Base-by-base conservation (phyloP, 371 early-diverging fungal species). In the Apophysomyces variabilis region DNA sequence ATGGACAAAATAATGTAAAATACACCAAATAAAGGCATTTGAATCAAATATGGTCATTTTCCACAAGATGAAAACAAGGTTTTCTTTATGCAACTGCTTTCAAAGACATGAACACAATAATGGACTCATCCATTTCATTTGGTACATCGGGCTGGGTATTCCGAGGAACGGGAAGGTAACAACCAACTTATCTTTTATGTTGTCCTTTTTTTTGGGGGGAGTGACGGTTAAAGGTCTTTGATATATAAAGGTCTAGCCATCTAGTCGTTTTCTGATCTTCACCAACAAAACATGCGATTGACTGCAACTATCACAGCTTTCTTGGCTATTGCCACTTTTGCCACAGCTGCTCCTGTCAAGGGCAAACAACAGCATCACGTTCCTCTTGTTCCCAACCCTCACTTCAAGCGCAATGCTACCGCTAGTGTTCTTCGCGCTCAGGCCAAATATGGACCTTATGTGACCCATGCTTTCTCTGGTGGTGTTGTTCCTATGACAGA, bases 401-500 rank as follows among this genome's bases (percentile, higher is more conserved):
- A 66, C 47, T 70, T 65, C 45, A 62, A 66, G 57, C 66, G 38
- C 7, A 66, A 66, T 26, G 71, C 71, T 36, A 66, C 26, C 12
- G 43, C 38, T 35, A 62, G 41, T 26, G 66, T 66, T 36, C 47
- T 47, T 5, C 65, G 58, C 36, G 58, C 70, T 18, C 54, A 18
- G 8, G 54, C 16, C 18, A 50, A 50, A 26, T 50, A 50, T 8
- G 21, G 8, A 18, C 54, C 21, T 50, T 21, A 50, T 21, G n/a
- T 50, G 54, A 8, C 21, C 4, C 21, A 21, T 21, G 54, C 21
- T 9, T 50, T 50, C 54, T 50, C 54, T 21, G 46, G 45, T 11
- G 69, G 69, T 39, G 45, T 36, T 21, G 57, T 69, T 11, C 61
- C 64, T 47, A 62, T 72, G 64, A 72, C 62, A 16, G 73, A 72